Conservation (phyloP, 306 rosid genomes). For the Quercus bicolor region DNA sequence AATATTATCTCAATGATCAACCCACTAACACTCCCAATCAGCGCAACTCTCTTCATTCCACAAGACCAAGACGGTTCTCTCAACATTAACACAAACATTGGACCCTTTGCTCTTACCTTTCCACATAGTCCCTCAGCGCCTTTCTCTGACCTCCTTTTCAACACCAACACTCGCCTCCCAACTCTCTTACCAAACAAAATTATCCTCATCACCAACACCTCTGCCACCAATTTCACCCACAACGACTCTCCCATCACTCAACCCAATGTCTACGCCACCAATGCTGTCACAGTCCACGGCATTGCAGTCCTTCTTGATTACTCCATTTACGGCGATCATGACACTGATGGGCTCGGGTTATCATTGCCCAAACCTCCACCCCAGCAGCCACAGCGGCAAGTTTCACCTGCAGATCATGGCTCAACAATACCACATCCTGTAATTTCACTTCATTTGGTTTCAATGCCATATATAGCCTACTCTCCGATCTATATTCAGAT, state of each 20-base stretch:
- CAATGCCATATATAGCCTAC: too few relatives aligned
- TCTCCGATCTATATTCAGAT: too few relatives aligned
- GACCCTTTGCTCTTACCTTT: slow-evolving; percentile 54
- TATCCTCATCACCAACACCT: slow-evolving; percentile 46
- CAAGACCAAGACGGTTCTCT: slow-evolving; percentile 11
- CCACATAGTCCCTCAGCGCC: slow-evolving; percentile 66
- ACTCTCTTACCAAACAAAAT: slow-evolving; percentile 60
- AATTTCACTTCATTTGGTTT: too few relatives aligned
- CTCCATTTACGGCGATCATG: slow-evolving; percentile 27
- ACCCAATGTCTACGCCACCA: slow-evolving; percentile 50
- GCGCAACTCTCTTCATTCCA: slow-evolving; percentile 68
- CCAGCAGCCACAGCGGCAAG: not conserved
- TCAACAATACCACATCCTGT: not conserved
- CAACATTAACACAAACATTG: not conserved
- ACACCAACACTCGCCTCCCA: slow-evolving; percentile 44
- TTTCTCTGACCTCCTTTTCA: slow-evolving; percentile 68
- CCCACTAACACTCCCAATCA: slow-evolving; percentile 27
- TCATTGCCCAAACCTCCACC: not conserved
- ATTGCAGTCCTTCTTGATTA: slow-evolving; percentile 37
- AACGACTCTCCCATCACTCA: slow-evolving; percentile 35
- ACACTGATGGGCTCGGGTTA: not conserved
- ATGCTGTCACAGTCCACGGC: slow-evolving; percentile 50
- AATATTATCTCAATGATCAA: slow-evolving; percentile 31
- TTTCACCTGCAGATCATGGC: not conserved
- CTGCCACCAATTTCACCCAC: slow-evolving; percentile 47